A percentile compares a stretch with the other conserved stretches of the same genome.
These are phyloP conservation scores for Thalia dealbata DNA, from an alignment of 176 grass and related monocot species.

Conservation along the genomic window DNA sequence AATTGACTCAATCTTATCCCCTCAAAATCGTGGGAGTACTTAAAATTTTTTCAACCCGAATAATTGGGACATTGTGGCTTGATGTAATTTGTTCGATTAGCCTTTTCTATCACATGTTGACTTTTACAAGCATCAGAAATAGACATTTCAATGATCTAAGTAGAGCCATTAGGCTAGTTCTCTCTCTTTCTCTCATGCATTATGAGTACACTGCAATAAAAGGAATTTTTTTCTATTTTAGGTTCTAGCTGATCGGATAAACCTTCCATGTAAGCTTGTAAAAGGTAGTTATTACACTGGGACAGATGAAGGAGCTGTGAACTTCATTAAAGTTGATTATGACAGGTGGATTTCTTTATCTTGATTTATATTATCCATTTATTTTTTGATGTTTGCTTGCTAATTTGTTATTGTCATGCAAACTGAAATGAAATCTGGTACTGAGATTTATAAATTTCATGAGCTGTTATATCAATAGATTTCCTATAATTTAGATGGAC, in stretches of 20 bases:
- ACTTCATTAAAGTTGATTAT: constrained; percentile 92
- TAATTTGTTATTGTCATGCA: not conserved
- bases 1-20: constrained; percentile 15
- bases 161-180: not conserved
- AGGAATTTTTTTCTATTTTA: constrained; percentile 14
- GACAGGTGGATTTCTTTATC: constrained; percentile 38
- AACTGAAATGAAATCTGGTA: not conserved
- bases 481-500: not conserved
- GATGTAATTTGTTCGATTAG: not conserved
- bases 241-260: constrained; percentile 87
- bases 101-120: not conserved
- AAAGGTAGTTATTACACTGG: constrained; percentile 90
- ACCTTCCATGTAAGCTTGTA: constrained; percentile 90
- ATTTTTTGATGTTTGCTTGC: not conserved
- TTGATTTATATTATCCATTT: not conserved
- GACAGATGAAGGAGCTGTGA: constrained; percentile 92
- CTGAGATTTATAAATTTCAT: not conserved
- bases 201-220: too few relatives aligned
- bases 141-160: not conserved
- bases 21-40: not conserved
- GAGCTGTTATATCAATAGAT: not conserved
- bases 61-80: too few relatives aligned
- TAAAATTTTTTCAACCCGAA: not conserved
- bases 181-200: not conserved
- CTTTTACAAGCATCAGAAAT: not conserved